Conservation (phyloP, 768 basidiomycete species). For the Galerina marginata region DNA sequence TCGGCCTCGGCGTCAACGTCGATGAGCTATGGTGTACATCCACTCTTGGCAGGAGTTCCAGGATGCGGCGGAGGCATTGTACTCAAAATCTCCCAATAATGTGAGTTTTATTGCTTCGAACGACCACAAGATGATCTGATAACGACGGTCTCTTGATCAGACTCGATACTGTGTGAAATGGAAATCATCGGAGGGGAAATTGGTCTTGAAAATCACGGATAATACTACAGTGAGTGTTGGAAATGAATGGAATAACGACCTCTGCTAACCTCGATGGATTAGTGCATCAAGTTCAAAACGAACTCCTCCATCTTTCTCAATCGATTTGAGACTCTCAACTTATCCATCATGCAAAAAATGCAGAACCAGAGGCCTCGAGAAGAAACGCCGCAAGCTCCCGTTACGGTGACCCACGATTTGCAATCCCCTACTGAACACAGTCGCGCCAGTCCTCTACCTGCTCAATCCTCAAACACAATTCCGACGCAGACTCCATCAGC, state of each 20-base stretch:
- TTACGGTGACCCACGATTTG: slow-evolving; percentile 19
- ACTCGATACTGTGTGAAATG: slow-evolving; percentile 93
- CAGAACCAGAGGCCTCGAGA: slow-evolving; percentile 58
- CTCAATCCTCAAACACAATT: slow-evolving; percentile 37
- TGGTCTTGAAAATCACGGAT: slow-evolving; percentile 95
- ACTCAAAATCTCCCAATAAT: slow-evolving; percentile 76
- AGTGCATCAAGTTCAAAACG: slow-evolving; percentile 98
- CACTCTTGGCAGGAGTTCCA: slow-evolving; percentile 89
- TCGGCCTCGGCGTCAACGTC: slow-evolving; percentile 31
- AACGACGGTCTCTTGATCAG: slow-evolving; percentile 43
- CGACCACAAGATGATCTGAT: neutral
- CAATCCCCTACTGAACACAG: slow-evolving; percentile 24
- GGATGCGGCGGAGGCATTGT: slow-evolving; percentile 87
- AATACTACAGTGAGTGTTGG: slow-evolving; percentile 71
- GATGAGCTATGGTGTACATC: slow-evolving; percentile 85
- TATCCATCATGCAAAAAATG: slow-evolving; percentile 86
- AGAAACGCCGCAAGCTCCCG: slow-evolving; percentile 35
- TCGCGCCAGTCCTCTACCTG: slow-evolving; percentile 32
- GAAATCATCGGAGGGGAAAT: slow-evolving; percentile 81
- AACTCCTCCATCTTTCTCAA: slow-evolving; percentile 94
- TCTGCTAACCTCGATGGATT: slow-evolving; percentile 8
- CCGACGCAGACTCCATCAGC: slow-evolving; percentile 42
- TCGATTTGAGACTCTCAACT: slow-evolving; percentile 92
- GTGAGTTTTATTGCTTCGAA: slow-evolving; percentile 47
- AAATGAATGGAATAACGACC: neutral